Conservation (phyloP, 169 alveolate species). For the Eimeria mitis region DNA sequence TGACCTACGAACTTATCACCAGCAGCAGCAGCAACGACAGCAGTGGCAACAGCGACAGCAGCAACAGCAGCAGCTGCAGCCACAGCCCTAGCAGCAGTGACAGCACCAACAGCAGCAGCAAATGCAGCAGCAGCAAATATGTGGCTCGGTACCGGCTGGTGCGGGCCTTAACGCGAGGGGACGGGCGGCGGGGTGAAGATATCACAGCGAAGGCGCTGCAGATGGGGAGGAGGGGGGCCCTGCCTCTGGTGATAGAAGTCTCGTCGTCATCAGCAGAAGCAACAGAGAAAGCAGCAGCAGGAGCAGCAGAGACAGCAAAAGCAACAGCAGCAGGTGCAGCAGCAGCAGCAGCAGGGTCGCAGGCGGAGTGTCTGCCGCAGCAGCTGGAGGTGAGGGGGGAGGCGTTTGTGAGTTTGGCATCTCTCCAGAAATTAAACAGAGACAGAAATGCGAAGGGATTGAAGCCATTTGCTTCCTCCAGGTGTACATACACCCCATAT, state of each 20-base stretch:
- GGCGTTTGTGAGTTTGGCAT: neutral
- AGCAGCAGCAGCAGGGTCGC: neutral
- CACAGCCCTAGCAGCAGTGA: neutral
- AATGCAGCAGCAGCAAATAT: neutral
- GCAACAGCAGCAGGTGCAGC: neutral
- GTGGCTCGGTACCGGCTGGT: conserved; percentile 8
- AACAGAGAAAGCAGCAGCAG: neutral
- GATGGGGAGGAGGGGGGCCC: neutral
- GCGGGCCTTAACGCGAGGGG: conserved; percentile 42
- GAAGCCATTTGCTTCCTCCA: conserved; percentile 30
- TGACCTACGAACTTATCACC: neutral
- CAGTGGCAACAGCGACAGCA: neutral
- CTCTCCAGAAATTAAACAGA: neutral
- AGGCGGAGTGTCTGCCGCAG: conserved; percentile 1
- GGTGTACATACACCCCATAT: neutral
- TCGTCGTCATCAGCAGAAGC: neutral
- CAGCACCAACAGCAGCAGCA: neutral
- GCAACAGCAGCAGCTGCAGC: neutral
- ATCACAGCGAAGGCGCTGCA: conserved; percentile 18
- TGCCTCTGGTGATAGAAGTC: conserved; percentile 10
- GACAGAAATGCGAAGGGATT: neutral
- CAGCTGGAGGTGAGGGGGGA: conserved; percentile 47
- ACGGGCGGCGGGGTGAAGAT: conserved; percentile 35
- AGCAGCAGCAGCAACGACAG: conserved; percentile 1
- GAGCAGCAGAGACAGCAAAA: neutral